phyloP scores from a whole-genome alignment of 768 basidiomycete genomes.

The Naganishia vishniacii region DNA sequence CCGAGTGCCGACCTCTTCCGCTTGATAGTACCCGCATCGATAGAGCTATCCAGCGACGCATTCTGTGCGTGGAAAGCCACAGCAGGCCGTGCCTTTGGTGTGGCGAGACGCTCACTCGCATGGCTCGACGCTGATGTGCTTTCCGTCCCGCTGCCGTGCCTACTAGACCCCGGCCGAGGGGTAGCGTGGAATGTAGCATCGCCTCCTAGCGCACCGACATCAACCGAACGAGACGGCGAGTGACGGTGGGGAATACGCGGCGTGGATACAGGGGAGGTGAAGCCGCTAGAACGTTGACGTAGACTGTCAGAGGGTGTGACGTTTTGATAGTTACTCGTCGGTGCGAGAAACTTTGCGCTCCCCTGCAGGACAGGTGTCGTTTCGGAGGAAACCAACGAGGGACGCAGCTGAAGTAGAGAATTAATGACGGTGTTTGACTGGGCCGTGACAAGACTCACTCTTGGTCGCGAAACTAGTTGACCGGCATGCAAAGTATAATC shows the following conservation, averaged over 20 bases:
- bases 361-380: neutral
- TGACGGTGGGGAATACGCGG: slow-evolving; percentile 34
- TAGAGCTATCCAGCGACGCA: neutral
- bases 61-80: slow-evolving; percentile 5
- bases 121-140: neutral
- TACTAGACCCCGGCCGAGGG: slow-evolving; percentile 13
- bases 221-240: slow-evolving; percentile 44
- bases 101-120: neutral
- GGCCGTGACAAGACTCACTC: slow-evolving; percentile 6
- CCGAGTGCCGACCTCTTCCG: neutral
- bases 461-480: slow-evolving; percentile 19
- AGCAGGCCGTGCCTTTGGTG: slow-evolving; percentile 8
- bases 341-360: slow-evolving; percentile 3
- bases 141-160: neutral
- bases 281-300: slow-evolving; percentile 33
- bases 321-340: neutral
- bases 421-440: neutral
- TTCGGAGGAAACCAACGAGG: neutral
- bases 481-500: slow-evolving; percentile 58
- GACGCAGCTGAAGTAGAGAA: neutral
- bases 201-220: slow-evolving; percentile 41
- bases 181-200: slow-evolving; percentile 28
- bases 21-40: neutral
- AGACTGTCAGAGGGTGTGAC: neutral
- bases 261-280: slow-evolving; percentile 38